Percentiles rank a stretch among this genome's conserved stretches.
phyloP scores from a whole-genome alignment of 2,329 filamentous ascomycete species.

The Cercospora janseana region DNA sequence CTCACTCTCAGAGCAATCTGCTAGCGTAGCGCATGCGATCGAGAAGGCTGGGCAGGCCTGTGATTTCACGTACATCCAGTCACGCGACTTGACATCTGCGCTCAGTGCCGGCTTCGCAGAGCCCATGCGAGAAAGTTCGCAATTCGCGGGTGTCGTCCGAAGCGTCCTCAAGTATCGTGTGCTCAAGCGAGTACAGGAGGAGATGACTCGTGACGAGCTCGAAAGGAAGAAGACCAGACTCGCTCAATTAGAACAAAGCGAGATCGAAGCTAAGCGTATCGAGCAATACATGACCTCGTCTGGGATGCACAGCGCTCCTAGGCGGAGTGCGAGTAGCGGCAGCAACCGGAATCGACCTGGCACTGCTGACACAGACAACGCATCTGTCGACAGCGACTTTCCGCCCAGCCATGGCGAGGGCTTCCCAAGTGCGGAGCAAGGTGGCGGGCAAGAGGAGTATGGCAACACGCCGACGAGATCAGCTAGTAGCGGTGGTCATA shows the following conservation, averaged over 20 bases:
- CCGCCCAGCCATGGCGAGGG: slow-evolving; percentile 63
- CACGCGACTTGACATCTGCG: slow-evolving; percentile 81
- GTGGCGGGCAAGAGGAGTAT: slow-evolving; percentile 53
- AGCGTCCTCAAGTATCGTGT: slow-evolving; percentile 85
- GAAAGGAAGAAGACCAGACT: slow-evolving; percentile 79
- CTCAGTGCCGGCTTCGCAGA: slow-evolving; percentile 95
- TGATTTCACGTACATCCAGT: slow-evolving; percentile 93
- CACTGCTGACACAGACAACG: slow-evolving; percentile 65
- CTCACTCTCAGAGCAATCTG: slow-evolving; percentile 86
- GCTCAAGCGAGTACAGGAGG: slow-evolving; percentile 91
- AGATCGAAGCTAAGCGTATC: slow-evolving; percentile 87
- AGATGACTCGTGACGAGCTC: slow-evolving; percentile 92
- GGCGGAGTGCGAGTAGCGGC: slow-evolving; percentile 56
- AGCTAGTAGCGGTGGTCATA: slow-evolving; percentile 52
- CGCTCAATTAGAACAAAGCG: slow-evolving; percentile 87
- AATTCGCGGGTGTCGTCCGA: slow-evolving; percentile 92
- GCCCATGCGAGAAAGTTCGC: slow-evolving; percentile 94
- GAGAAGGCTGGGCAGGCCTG: slow-evolving; percentile 92
- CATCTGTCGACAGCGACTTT: slow-evolving; percentile 94
- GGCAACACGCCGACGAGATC: slow-evolving; percentile 31
- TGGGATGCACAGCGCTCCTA: slow-evolving; percentile 59
- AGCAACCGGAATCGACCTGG: slow-evolving; percentile 38
- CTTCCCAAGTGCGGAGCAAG: slow-evolving; percentile 69
- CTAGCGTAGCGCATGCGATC: slow-evolving; percentile 85
- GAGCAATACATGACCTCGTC: slow-evolving; percentile 84